Evolutionary conservation across 1,284 basidiomycete genomes (phyloP), one percentile per base, ranked within the genome.

Genomic region (Papiliotrema flavescens): DNA sequence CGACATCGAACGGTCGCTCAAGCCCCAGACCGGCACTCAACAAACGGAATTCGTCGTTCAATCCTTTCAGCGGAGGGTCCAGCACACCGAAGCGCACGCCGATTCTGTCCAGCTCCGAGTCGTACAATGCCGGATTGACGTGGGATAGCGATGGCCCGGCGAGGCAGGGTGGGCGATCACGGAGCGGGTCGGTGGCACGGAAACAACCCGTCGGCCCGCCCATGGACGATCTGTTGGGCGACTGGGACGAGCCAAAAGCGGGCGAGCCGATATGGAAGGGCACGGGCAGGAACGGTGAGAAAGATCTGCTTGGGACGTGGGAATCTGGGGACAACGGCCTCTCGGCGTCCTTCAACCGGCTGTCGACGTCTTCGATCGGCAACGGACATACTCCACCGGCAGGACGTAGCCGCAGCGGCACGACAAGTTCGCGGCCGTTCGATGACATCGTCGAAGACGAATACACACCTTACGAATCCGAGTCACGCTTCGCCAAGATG

Each of bases 51-150:
- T 54, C 50, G 32, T 52, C 56, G 5, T 69, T 72, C 55, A 65
- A 70, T 23, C 69, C 70, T 15, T 72, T 71, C 55, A 42, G 44
- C 17, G 53, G 53, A 13, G 60, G 63, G 3, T 49, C 58, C 8
- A 51, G 45, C 23, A 61, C 62, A 15, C 63, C 65, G 2, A 51
- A 40, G 14, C 37, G 26, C n/a, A 28, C 34, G 51, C 57, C 49
- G 50, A 54, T 37, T 43, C 60, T 45, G 57, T 61, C 58, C 11
- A 63, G 60, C 2, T 62, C 59, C 47, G 73, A 75, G 55, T 59
- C 60, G 8, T 75, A 75, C 61, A 74, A 72, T 45, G 66, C 70
- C 6, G 66, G 65, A 11, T 37, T 66, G 35, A 70, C 66, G 11
- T 65, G 60, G 59, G 68, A 70, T 43, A 64, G 64, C 8, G 40